Percentiles rank a stretch among this genome's conserved stretches.
Conservation (phyloP, 768 basidiomycete species). For the Boletus rufocinnamomeus region DNA sequence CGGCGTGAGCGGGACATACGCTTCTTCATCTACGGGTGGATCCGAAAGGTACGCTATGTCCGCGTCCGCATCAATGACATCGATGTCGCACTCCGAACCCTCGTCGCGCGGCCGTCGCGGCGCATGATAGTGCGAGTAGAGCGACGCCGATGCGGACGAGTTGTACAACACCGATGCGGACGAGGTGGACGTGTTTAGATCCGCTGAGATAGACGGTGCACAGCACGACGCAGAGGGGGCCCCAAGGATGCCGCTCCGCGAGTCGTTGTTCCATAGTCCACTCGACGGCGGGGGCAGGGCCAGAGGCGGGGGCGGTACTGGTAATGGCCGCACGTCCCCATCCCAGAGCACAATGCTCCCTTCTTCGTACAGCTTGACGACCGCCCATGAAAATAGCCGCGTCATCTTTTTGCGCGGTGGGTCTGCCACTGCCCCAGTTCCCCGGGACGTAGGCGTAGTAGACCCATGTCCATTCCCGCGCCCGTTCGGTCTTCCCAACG, state of each 20-base stretch:
- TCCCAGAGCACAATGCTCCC: conserved; percentile 79
- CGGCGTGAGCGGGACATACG: conserved; percentile 63
- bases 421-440: conserved; percentile 4
- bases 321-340: conserved; percentile 50
- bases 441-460: background rate
- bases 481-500: background rate
- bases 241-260: conserved; percentile 26
- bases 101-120: conserved; percentile 11
- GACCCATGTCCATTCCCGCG: background rate
- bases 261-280: conserved; percentile 50
- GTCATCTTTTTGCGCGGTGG: conserved; percentile 53
- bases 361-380: conserved; percentile 64
- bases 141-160: conserved; percentile 22
- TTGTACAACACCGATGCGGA: conserved; percentile 31
- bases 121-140: conserved; percentile 30
- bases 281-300: conserved; percentile 9
- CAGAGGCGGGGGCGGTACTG: conserved; percentile 15
- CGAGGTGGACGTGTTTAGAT: background rate
- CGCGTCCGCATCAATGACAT: conserved; percentile 41
- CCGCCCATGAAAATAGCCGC: conserved; percentile 65
- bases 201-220: conserved; percentile 15
- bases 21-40: conserved; percentile 54
- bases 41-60: conserved; percentile 56
- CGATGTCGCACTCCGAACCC: background rate
- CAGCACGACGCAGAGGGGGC: conserved; percentile 29